Evolutionary conservation across 179 eudicot species (phyloP).

Genomic region (Heliamphora pulchella): DNA sequence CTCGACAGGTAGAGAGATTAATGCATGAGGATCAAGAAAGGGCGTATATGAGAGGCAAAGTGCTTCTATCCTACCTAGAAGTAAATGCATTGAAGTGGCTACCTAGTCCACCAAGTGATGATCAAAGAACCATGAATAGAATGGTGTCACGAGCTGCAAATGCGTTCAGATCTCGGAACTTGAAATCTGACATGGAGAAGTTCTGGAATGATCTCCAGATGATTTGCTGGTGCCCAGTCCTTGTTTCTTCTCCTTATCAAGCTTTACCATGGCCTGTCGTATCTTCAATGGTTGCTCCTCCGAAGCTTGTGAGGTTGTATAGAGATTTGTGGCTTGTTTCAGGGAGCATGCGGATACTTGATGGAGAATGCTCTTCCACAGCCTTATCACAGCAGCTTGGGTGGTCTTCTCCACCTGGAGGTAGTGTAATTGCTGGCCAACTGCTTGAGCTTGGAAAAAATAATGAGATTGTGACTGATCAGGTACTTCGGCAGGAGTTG

Average conservation of each 20-base stretch:
- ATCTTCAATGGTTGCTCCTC: constrained; percentile 90
- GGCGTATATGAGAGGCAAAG: constrained; percentile 74
- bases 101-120: constrained; percentile 40
- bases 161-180: constrained; percentile 62
- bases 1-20: constrained; percentile 62
- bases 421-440: constrained; percentile 97
- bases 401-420: constrained; percentile 93
- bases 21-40: constrained; percentile 58
- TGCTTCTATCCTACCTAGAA: constrained; percentile 88
- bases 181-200: constrained; percentile 77
- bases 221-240: constrained; percentile 96
- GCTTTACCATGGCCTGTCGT: constrained; percentile 92
- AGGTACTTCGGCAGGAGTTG: constrained; percentile 72
- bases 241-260: constrained; percentile 69
- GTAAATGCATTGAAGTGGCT: constrained; percentile 92
- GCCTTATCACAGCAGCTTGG: constrained; percentile 80
- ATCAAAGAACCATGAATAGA: constrained; percentile 60
- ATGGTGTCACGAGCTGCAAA: constrained; percentile 73
- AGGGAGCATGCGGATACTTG: constrained; percentile 95
- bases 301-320: constrained; percentile 74
- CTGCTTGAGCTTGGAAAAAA: constrained; percentile 99
- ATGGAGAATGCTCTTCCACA: constrained; percentile 91
- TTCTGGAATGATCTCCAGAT: constrained; percentile 91
- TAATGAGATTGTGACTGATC: constrained; percentile 82
- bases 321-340: constrained; percentile 95